Base-by-base conservation (phyloP, 345 rosid species). In the Brassica rapa region DNA sequence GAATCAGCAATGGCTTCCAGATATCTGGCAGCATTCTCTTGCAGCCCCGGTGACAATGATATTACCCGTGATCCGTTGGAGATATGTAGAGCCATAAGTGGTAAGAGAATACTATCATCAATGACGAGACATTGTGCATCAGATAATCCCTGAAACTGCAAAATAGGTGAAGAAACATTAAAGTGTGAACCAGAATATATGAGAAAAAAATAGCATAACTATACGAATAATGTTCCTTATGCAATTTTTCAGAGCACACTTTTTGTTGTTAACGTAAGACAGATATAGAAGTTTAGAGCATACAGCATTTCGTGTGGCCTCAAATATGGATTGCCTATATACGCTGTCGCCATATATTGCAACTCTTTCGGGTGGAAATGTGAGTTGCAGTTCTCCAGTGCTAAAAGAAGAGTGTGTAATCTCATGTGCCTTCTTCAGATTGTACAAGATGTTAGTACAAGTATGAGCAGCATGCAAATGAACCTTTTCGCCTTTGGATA, bases 91-190 rank as follows among this genome's bases (percentile, higher is more conserved):
- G 83, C 84, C 78, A 83, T 78, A 69, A 91, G 83, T 15, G 97
- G 82, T 72, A 86, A 71, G 71, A 89, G 90, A 59, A 91, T 66
- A 82, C 98, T 95, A 80, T 95, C 99, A 86, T 95, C 99, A 62
- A 85, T 86, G 73, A 92, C 84, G 33, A 95, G 62, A 32, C 96
- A 93, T 32, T 88, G 77, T 71, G 90, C 84, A 21, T 80, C 79
- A 56, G 70, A 82, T 85, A 83, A 89, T 79, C 77, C 85, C 82
- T 83, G 87, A 86, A 95, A 76, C 98, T 93, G 93, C 72, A 84
- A 80, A 72, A 66, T 80, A 80, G 35, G 37, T 63, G 57, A 55
- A 70, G 68, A 75, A 73, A 59, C 60, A 68, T 74, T 14, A 51
- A 49, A 46, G 8, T 33, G 14, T 16, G 74, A 56, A 49, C 24